phyloP scores from a whole-genome alignment of 108 stramenopile genomes.

The Nitzschia sp. region DNA sequence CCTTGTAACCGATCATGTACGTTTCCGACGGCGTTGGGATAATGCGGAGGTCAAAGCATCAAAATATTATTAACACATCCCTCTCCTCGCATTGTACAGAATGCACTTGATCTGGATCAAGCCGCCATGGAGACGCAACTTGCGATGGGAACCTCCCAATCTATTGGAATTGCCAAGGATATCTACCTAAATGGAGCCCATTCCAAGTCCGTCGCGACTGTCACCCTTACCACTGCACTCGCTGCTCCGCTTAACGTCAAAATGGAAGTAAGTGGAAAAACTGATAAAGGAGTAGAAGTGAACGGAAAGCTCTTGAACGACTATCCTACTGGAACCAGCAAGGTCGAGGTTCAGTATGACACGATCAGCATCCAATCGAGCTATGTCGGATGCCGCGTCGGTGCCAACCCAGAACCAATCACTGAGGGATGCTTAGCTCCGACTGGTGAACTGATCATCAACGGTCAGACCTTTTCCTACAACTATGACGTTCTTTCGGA shows the following conservation, averaged over 20 bases:
- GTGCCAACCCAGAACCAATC: slow-evolving; percentile 38
- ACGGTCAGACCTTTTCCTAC: slow-evolving; percentile 24
- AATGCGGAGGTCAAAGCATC: not conserved
- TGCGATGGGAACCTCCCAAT: slow-evolving; percentile 16
- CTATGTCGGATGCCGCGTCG: slow-evolving; percentile 72
- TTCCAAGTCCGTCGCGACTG: slow-evolving; percentile 63
- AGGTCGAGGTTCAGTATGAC: slow-evolving; percentile 52
- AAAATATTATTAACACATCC: not conserved
- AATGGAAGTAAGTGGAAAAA: slow-evolving; percentile 38
- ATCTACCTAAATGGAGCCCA: slow-evolving; percentile 68
- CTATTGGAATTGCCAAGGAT: slow-evolving; percentile 37
- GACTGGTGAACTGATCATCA: slow-evolving; percentile 20
- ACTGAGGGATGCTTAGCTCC: slow-evolving; percentile 41
- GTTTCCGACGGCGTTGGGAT: slow-evolving; percentile 2
- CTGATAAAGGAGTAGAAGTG: slow-evolving; percentile 38
- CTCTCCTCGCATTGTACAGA: slow-evolving; percentile 14
- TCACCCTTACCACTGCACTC: slow-evolving; percentile 48
- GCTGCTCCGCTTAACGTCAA: slow-evolving; percentile 22
- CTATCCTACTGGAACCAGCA: slow-evolving; percentile 26
- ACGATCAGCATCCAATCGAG: slow-evolving; percentile 44
- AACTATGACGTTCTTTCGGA: slow-evolving; percentile 42
- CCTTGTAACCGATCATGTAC: slow-evolving; percentile 61
- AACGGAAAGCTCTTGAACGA: slow-evolving; percentile 42
- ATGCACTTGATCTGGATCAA: slow-evolving; percentile 78
- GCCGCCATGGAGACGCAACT: slow-evolving; percentile 53